Percentiles rank a stretch among this genome's conserved stretches.
Evolutionary conservation across 1,139 yeast species (phyloP).

Genomic region (Geotrichum klebahnii): DNA sequence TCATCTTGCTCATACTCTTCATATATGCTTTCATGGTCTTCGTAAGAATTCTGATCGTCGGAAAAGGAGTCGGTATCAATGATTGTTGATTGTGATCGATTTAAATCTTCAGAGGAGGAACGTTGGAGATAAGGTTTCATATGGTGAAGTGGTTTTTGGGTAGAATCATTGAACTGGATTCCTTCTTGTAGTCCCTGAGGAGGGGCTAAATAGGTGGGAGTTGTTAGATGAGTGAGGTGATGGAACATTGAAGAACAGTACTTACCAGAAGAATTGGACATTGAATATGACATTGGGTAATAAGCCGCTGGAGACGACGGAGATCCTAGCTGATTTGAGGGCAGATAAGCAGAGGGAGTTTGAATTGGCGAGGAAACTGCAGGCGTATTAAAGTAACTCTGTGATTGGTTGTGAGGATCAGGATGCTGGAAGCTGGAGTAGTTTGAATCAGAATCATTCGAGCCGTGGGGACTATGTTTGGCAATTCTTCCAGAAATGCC

Average conservation of each 20-base stretch:
- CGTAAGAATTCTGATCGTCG: constrained; percentile 19
- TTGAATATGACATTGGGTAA: constrained; percentile 2
- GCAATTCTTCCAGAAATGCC: constrained; percentile 6
- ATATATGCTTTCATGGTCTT: constrained; percentile 22
- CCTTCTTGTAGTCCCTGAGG: constrained; percentile 22
- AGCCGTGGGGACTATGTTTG: not conserved
- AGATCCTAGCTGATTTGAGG: not conserved
- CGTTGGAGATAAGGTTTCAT: constrained; percentile 18
- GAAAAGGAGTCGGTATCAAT: constrained; percentile 23
- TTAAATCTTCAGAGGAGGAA: constrained; percentile 16
- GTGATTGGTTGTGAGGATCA: not conserved
- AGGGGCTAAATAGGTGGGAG: not conserved
- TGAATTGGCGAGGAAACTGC: not conserved
- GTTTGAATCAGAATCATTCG: not conserved
- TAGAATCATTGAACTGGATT: constrained; percentile 17
- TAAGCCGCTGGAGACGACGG: constrained; percentile 1
- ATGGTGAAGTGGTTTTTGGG: constrained; percentile 13
- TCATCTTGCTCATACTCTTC: constrained; percentile 20
- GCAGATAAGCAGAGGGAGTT: not conserved
- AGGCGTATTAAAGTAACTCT: not conserved
- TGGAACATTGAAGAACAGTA: not conserved
- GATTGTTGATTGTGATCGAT: constrained; percentile 22
- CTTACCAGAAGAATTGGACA: constrained; percentile 1
- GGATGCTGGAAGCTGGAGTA: not conserved
- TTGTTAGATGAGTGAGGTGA: not conserved